Evolutionary conservation across 2,329 filamentous ascomycete genomes (phyloP).

Genomic region (Phoma sp.): DNA sequence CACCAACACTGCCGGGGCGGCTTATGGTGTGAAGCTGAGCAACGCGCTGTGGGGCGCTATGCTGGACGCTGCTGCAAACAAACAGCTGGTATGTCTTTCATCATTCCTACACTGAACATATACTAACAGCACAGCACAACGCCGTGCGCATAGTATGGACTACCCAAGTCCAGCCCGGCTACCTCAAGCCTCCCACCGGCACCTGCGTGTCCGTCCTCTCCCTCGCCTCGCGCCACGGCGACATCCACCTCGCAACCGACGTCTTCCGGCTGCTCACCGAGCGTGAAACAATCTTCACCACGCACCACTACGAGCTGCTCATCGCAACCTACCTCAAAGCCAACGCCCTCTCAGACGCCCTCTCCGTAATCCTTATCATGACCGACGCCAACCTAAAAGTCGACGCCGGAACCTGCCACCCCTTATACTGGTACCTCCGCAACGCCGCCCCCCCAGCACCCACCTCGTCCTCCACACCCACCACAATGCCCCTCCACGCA

Average conservation of each 20-base stretch:
- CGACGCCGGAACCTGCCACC: constrained; percentile 66
- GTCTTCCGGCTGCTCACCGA: constrained; percentile 72
- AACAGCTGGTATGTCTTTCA: constrained; percentile 59
- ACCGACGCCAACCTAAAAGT: constrained; percentile 66
- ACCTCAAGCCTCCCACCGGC: constrained; percentile 69
- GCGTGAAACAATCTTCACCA: constrained; percentile 64
- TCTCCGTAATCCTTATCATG: constrained; percentile 79
- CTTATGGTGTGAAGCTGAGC: constrained; percentile 52
- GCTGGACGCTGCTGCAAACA: constrained; percentile 75
- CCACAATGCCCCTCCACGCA: constrained; percentile 55
- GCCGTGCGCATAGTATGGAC: constrained; percentile 77
- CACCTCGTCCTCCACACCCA: background rate
- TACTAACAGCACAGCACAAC: constrained; percentile 57
- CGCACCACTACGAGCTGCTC: constrained; percentile 81
- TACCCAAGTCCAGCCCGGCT: constrained; percentile 64
- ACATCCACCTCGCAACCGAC: constrained; percentile 72
- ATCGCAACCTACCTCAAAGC: constrained; percentile 71
- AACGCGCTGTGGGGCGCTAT: constrained; percentile 71
- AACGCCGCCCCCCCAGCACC: constrained; percentile 25
- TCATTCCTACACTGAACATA: background rate
- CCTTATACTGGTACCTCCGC: constrained; percentile 66
- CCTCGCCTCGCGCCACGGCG: constrained; percentile 72
- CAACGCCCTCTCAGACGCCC: constrained; percentile 69
- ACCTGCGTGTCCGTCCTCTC: constrained; percentile 73
- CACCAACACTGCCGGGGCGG: constrained; percentile 12